Evolutionary conservation across 2,329 filamentous ascomycete species (phyloP).

Genomic region (Epicoccum sorghinum): DNA sequence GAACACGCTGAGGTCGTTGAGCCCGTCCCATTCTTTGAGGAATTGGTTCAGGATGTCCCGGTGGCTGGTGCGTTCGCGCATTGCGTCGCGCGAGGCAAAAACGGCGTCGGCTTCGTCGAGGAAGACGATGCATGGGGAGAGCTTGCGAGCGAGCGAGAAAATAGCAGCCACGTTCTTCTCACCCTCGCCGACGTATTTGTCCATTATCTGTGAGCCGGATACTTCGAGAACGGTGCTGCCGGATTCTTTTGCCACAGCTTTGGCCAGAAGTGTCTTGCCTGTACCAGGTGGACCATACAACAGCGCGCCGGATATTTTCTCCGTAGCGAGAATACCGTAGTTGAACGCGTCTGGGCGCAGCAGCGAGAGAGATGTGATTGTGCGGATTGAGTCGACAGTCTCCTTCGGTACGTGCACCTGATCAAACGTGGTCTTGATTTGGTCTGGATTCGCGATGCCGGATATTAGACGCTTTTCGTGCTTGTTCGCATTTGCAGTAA

Average conservation of each 20-base stretch:
- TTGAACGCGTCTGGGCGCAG: slow-evolving; percentile 91
- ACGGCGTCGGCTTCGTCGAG: slow-evolving; percentile 96
- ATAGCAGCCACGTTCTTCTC: slow-evolving; percentile 94
- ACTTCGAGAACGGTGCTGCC: slow-evolving; percentile 80
- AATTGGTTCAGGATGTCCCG: slow-evolving; percentile 97
- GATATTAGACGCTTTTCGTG: slow-evolving; percentile 83
- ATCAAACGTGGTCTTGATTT: slow-evolving; percentile 84
- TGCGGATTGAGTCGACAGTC: slow-evolving; percentile 85
- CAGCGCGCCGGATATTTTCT: slow-evolving; percentile 87
- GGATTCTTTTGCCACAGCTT: slow-evolving; percentile 68
- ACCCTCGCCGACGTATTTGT: slow-evolving; percentile 94
- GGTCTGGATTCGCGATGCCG: slow-evolving; percentile 80
- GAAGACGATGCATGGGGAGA: slow-evolving; percentile 91
- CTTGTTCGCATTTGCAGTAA: slow-evolving; percentile 57
- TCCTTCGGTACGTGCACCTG: slow-evolving; percentile 84
- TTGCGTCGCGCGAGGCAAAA: slow-evolving; percentile 75
- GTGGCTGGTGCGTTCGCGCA: slow-evolving; percentile 71
- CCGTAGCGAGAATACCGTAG: slow-evolving; percentile 89
- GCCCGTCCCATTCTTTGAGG: slow-evolving; percentile 93
- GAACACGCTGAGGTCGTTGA: slow-evolving; percentile 82
- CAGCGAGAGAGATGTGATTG: slow-evolving; percentile 85
- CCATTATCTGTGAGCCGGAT: slow-evolving; percentile 87
- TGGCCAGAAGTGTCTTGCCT: slow-evolving; percentile 70
- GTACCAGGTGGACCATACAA: slow-evolving; percentile 82
- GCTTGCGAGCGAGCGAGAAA: slow-evolving; percentile 88